Base-by-base conservation (phyloP, 2,329 filamentous ascomycete genomes). In the Albophoma yamanashiensis region DNA sequence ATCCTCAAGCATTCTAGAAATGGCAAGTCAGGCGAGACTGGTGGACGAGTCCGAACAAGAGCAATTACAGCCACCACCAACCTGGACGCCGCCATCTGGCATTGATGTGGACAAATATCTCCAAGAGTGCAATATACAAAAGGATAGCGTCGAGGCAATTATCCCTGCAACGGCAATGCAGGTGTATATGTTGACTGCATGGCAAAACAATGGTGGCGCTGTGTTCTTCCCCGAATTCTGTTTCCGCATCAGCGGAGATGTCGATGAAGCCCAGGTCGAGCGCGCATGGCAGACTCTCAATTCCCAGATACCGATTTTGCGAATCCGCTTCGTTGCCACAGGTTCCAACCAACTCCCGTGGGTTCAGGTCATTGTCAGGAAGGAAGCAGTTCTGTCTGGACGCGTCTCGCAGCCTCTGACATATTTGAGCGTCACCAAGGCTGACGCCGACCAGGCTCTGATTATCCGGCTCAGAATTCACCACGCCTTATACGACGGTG, bases 401-500 rank as follows among this genome's bases (percentile, higher is more conserved):
- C 43, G 36, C 43, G 31, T 39, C 8, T n/a, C 25, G 22, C 50
- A 62, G 36, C 72, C 68, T 0, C 64, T 73, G 52, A 63, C 69
- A 2, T 60, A 64, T 5, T 56, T 76, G 3, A 45, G 56, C 0
- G 61, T 69, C 0, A 47, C 57, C 12, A 58, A 59, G 3, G 52
- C 62, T 12, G 36, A 38, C 31, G 60, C 64, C 4, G 59, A 63
- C 0, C 45, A 63, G 0, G 63, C 65, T 0, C 61, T 64, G 66
- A 47, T 63, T 0, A 59, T 85, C 4, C 74, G 81, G 2, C 76
- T 91, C 6, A 78, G 78, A 34, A 87, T 97, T 5, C 92, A 96
- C 63, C 92, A 97, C 70, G 89, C 89, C 0, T 78, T 97, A 0
- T 97, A 97, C 68, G 93, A 97, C 70, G 92, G 87, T 7, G 80